A percentile compares a stretch with the other conserved stretches of the same genome.
Conservation (phyloP, 2,329 filamentous ascomycete genomes). For the Arachnopeziza araneosa region DNA sequence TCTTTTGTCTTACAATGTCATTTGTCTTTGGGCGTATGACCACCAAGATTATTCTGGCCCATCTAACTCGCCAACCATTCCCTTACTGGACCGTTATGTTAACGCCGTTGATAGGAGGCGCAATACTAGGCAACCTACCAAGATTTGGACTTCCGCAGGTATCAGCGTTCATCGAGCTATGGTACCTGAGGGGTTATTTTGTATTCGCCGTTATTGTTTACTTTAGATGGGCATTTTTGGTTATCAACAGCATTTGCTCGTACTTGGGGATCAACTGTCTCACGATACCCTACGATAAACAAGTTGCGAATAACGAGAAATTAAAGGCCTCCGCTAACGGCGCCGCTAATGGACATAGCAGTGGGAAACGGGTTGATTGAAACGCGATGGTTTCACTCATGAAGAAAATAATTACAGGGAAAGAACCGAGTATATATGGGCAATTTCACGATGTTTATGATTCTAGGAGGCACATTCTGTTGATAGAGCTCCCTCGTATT, state of each 20-base stretch:
- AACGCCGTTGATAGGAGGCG: constrained; percentile 78
- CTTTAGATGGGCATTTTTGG: constrained; percentile 85
- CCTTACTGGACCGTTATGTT: constrained; percentile 95
- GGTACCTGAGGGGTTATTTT: constrained; percentile 82
- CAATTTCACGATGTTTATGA: not conserved
- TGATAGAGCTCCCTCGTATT: not conserved
- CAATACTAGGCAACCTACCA: constrained; percentile 76
- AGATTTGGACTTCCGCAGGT: constrained; percentile 65
- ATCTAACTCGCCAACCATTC: constrained; percentile 88
- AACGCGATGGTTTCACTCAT: not conserved
- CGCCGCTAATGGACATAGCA: not conserved
- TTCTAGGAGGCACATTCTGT: not conserved
- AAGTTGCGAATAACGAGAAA: constrained; percentile 23
- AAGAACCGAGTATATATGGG: not conserved
- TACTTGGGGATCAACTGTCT: constrained; percentile 93
- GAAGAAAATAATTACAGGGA: not conserved
- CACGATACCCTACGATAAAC: constrained; percentile 66
- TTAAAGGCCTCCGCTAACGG: constrained; percentile 11
- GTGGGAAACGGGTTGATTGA: not conserved
- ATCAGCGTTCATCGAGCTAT: constrained; percentile 61
- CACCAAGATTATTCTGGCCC: constrained; percentile 97
- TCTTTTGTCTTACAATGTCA: constrained; percentile 92
- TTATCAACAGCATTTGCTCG: constrained; percentile 85
- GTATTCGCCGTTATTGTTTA: constrained; percentile 80
- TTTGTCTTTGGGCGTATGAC: constrained; percentile 98